phyloP scores from a whole-genome alignment of 2,329 filamentous ascomycete species.

The Madurella fahalii region DNA sequence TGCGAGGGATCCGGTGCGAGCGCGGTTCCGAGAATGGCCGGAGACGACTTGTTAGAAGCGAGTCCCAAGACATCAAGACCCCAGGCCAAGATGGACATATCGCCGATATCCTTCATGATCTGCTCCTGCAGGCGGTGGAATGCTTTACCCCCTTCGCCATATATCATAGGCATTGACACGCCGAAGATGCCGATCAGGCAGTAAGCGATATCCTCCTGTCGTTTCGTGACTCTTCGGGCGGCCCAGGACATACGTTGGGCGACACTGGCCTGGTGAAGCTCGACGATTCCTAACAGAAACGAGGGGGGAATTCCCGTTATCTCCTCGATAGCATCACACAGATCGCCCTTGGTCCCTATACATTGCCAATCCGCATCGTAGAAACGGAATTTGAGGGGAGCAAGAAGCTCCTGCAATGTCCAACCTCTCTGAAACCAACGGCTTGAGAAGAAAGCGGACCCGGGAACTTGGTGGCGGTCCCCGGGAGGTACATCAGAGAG shows the following conservation, averaged over 20 bases:
- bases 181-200: slow-evolving; percentile 41
- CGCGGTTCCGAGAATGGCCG: neutral
- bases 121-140: slow-evolving; percentile 32
- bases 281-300: slow-evolving; percentile 15
- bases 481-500: slow-evolving; percentile 16
- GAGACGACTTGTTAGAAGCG: no score
- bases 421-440: slow-evolving; percentile 39
- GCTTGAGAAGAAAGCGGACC: neutral
- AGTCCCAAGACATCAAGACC: neutral
- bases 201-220: slow-evolving; percentile 39
- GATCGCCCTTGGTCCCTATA: slow-evolving; percentile 25
- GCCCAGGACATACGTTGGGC: slow-evolving; percentile 35
- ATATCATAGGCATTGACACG: slow-evolving; percentile 43
- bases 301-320: slow-evolving; percentile 24
- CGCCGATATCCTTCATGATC: slow-evolving; percentile 27
- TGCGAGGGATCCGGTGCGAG: slow-evolving; percentile 4
- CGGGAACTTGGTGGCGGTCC: neutral
- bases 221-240: slow-evolving; percentile 30
- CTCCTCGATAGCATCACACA: slow-evolving; percentile 13
- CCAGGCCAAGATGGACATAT: slow-evolving; percentile 27
- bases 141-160: slow-evolving; percentile 34
- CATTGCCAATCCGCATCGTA: slow-evolving; percentile 28
- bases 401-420: slow-evolving; percentile 61
- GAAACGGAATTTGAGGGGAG: slow-evolving; percentile 30
- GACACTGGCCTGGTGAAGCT: slow-evolving; percentile 12